phyloP scores from a whole-genome alignment of 2,329 filamentous ascomycete genomes.

The Neonectria hederae region DNA sequence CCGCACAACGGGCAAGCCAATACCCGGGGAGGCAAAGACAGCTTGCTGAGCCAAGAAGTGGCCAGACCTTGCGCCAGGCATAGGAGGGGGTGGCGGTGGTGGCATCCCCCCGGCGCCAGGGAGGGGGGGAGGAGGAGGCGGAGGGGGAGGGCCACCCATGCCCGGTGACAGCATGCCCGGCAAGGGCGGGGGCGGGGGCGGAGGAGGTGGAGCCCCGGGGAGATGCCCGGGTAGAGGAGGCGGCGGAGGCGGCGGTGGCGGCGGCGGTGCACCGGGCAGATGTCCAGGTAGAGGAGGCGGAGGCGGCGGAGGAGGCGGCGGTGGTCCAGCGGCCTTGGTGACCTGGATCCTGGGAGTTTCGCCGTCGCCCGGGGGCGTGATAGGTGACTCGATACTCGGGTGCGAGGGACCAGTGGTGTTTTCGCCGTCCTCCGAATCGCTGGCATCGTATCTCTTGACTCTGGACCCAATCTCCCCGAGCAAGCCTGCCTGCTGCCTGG shows the following conservation, averaged over 20 bases:
- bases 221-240: constrained; percentile 53
- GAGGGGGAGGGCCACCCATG: constrained; percentile 39
- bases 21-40: constrained; percentile 62
- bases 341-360: constrained; percentile 70
- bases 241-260: constrained; percentile 48
- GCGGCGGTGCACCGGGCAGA: constrained; percentile 44
- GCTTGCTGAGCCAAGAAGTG: constrained; percentile 77
- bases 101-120: constrained; percentile 53
- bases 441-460: constrained; percentile 76
- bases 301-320: constrained; percentile 52
- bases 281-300: constrained; percentile 52
- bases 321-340: constrained; percentile 50
- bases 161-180: constrained; percentile 40
- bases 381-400: constrained; percentile 77
- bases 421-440: constrained; percentile 75
- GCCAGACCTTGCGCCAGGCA: constrained; percentile 76
- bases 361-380: constrained; percentile 70
- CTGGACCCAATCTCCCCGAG: constrained; percentile 78
- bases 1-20: constrained; percentile 81
- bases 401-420: constrained; percentile 79
- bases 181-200: constrained; percentile 59
- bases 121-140: constrained; percentile 54
- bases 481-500: constrained; percentile 73
- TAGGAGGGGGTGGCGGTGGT: constrained; percentile 69
- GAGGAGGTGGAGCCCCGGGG: constrained; percentile 55